Base-by-base conservation (phyloP, 768 basidiomycete genomes). In the Mycena filopes region DNA sequence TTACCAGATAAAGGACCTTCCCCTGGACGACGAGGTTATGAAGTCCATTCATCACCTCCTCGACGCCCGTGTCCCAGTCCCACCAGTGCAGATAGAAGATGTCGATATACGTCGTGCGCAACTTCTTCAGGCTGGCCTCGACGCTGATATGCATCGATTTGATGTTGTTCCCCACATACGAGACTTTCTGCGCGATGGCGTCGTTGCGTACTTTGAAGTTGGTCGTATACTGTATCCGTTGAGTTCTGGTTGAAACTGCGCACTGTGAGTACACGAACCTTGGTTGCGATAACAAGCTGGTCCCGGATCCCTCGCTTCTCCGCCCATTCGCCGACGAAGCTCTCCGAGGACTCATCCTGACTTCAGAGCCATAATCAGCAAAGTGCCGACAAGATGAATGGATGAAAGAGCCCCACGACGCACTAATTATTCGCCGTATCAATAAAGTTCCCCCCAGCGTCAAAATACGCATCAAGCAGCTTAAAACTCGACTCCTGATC, bases 51-150 rank as follows among this genome's bases (percentile, higher is more conserved):
- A 84, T 83, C 23, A 85, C 68, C 70, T 87, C 86, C 51, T 80
- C 75, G 31, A 85, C 48, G 42, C 60, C 31, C 0, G 66, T 67
- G 49, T 62, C 60, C 76, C 77, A 83, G 63, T 85, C 84, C 85
- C 82, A 81, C 77, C 79, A 85, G 66, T 88, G 87, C 9, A 87
- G 69, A 63, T 88, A 87, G 31, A 87, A 71, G 55, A 88, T 80
- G 67, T 88, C 86, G 69, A 88, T 81, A 68, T 85, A 90, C n/a
- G 82, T 76, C 0, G 88, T 89, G 43, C 86, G 76, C n/a, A 91
- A 86, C 72, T 4, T 77, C 78, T 68, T 87, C 36, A 67, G 60
- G 23, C 66, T 86, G 61, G 73, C 60, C 60, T 76, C 78, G 70
- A 89, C 89, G 2, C 88, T 88, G 2, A 69, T 71, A 64, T 81